Percentiles rank a stretch among this genome's conserved stretches.
phyloP scores from a whole-genome alignment of 192 early-diverging fungal species.

The Rhizophagus prolifer region DNA sequence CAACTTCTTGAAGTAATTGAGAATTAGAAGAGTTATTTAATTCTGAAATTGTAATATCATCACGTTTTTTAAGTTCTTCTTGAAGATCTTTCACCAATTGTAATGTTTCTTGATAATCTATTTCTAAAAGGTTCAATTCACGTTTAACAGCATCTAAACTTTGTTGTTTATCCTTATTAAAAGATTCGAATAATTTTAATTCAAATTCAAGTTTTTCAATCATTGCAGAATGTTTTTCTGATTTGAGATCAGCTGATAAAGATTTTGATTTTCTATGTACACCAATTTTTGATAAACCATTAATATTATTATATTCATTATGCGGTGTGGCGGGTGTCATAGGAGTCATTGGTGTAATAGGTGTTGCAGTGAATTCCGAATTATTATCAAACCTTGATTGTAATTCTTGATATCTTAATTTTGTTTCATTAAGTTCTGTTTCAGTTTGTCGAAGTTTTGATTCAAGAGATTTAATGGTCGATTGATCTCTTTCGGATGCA shows the following conservation, averaged over 20 bases:
- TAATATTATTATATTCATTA: neutral
- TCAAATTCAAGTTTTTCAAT: constrained; percentile 15
- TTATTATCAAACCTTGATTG: neutral
- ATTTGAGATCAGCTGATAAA: neutral
- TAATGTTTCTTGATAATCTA: constrained; percentile 7
- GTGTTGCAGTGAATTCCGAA: no score
- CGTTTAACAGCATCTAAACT: constrained; percentile 6
- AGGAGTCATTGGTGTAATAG: constrained; percentile 1
- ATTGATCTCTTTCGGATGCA: neutral
- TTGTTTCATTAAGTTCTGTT: neutral
- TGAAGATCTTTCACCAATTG: neutral
- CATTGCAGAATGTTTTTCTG: neutral
- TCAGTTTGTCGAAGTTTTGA: constrained; percentile 3
- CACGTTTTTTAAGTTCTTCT: neutral
- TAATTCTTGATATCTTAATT: constrained; percentile 19
- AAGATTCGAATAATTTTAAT: constrained; percentile 9
- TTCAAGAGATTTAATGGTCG: neutral
- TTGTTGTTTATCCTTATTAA: constrained; percentile 1
- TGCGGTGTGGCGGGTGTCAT: neutral
- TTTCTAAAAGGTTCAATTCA: neutral
- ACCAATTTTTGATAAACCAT: neutral
- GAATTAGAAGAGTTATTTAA: neutral
- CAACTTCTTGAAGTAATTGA: neutral
- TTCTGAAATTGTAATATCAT: neutral
- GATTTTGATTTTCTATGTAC: constrained; percentile 7